These are phyloP conservation scores for Cystofilobasidium macerans DNA, from an alignment of 768 basidiomycete genomes.

Conservation along the genomic window DNA sequence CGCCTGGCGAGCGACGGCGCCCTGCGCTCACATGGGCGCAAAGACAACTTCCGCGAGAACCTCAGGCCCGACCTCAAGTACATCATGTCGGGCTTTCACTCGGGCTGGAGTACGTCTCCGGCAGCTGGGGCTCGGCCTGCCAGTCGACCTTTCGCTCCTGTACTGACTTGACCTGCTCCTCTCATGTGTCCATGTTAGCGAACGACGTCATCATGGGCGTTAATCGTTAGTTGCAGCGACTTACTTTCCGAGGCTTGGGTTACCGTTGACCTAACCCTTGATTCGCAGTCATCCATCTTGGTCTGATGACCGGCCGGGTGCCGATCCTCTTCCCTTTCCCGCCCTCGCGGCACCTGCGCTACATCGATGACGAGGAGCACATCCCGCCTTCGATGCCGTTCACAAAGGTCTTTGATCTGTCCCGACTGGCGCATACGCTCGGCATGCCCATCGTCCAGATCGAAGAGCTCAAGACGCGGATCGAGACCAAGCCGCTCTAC, in stretches of 20 bases:
- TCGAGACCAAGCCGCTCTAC: constrained; percentile 21
- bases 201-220: constrained; percentile 29
- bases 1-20: constrained; percentile 26
- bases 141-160: neutral
- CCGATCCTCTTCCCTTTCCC: constrained; percentile 29
- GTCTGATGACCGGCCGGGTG: constrained; percentile 24
- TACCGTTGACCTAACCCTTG: neutral
- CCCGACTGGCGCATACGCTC: constrained; percentile 21
- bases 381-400: constrained; percentile 26
- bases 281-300: constrained; percentile 26
- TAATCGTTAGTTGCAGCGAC: constrained; percentile 20
- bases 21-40: constrained; percentile 7
- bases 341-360: constrained; percentile 25
- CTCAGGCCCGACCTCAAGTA: constrained; percentile 25
- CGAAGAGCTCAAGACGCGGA: constrained; percentile 27
- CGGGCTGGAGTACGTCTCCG: constrained; percentile 23
- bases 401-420: constrained; percentile 27
- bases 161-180: neutral
- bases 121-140: neutral
- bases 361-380: constrained; percentile 27
- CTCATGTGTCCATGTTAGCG: constrained; percentile 15
- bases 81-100: constrained; percentile 27
- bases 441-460: constrained; percentile 27
- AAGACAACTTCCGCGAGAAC: constrained; percentile 27
- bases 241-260: neutral